Evolutionary conservation across 768 basidiomycete genomes (phyloP).

Genomic region (Mycena galopus): DNA sequence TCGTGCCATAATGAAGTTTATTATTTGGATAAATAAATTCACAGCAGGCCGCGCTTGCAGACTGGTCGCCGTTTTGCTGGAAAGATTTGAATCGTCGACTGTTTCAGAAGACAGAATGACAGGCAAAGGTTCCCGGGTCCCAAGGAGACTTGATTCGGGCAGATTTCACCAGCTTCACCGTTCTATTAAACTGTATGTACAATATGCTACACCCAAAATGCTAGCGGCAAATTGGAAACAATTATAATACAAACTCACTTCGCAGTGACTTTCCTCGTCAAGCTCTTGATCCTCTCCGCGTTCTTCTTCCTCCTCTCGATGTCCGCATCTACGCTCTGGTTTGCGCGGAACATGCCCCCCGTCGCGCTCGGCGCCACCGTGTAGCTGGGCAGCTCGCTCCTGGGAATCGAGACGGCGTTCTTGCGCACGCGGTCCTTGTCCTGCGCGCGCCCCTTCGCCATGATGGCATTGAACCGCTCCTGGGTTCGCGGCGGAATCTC

Average conservation of each 20-base stretch:
- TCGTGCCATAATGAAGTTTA: too few relatives aligned
- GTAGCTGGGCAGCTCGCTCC: constrained; percentile 80
- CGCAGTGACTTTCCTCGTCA: constrained; percentile 64
- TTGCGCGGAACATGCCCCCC: constrained; percentile 64
- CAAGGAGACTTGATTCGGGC: too few relatives aligned
- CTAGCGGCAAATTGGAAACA: constrained; percentile 5
- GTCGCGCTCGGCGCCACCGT: constrained; percentile 80
- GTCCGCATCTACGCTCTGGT: constrained; percentile 77
- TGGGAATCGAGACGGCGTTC: constrained; percentile 89
- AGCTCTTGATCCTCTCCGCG: constrained; percentile 75
- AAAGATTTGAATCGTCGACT: too few relatives aligned
- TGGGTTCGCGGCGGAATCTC: constrained; percentile 50
- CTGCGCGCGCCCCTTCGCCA: constrained; percentile 73
- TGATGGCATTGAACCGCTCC: constrained; percentile 77
- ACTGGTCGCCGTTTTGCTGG: too few relatives aligned
- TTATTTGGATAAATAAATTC: too few relatives aligned
- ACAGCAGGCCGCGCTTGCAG: too few relatives aligned
- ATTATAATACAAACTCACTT: constrained; percentile 30
- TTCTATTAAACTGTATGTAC: not conserved
- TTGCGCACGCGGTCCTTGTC: constrained; percentile 79
- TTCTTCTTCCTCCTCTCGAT: constrained; percentile 81
- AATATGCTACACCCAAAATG: constrained; percentile 19
- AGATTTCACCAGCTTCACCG: not conserved
- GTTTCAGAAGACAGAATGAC: too few relatives aligned
- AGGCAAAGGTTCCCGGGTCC: too few relatives aligned